Base-by-base conservation (phyloP, 2,329 filamentous ascomycete species). In the Aspergillus chevalieri region DNA sequence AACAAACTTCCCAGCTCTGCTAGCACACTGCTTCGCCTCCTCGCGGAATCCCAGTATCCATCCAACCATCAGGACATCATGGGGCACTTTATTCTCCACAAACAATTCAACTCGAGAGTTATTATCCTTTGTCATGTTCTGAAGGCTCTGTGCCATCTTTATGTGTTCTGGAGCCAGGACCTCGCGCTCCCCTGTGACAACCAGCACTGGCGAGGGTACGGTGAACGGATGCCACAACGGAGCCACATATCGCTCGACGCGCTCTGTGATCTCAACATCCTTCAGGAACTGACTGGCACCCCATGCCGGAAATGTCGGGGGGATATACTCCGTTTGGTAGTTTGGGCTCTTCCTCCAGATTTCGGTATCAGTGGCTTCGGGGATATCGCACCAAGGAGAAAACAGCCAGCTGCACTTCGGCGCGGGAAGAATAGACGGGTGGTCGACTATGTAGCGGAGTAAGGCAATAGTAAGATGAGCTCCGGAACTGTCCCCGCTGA, bases 401-500 rank as follows among this genome's bases (percentile, higher is more conserved):
- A 50, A 57, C 17, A 56, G 12, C 51, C 50, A 54, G 43, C 39
- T 48, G 43, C 55, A 57, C 21, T 53, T 48, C 1, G 55, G 53
- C 7, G 45, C 21, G 17, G 55, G 55, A 3, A 59, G 53, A n/a
- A 52, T 41, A 15, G 46, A 41, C 7, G 38, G 10, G 30, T 48
- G 21, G 9, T 50, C 38, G 10, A 47, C 48, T 0, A 61, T 53
- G 47, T 62, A 61, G 4, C 58, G 58, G 4, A 63, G 51, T 6
- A 63, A 43, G 5, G 47, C 51, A 6, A 63, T 26, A 1, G 50
- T 52, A 12, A 63, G 57, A n/a, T 63, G 50, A 1, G 48, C 60
- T 2, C 60, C 60, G 14, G 56, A 50, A 47, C 54, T 56, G 17
- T 63, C 60, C 4, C 60, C 60, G 15, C 54, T 56, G 1, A 63